Conservation (phyloP, 345 rosid species). For the thale cress (Arabidopsis thaliana) region DNA sequence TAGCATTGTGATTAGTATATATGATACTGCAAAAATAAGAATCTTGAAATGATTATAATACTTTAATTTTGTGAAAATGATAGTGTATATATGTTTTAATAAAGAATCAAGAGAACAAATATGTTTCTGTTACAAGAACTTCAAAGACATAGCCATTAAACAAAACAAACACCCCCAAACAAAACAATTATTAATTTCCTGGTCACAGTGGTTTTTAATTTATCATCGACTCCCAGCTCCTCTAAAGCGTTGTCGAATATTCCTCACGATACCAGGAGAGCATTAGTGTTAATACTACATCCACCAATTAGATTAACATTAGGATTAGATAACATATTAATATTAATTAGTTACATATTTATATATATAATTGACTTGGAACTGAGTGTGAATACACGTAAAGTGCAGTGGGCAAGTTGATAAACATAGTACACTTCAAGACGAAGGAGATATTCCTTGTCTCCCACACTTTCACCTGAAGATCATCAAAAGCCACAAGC, state of each 20-base stretch:
- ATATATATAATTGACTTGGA: conserved; percentile 33
- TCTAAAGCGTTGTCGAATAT: conserved; percentile 7
- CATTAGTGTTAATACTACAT: conserved; percentile 14
- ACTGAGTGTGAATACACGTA: conserved; percentile 36
- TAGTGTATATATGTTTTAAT: background rate
- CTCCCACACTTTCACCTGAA: conserved; percentile 47
- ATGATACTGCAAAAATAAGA: no score
- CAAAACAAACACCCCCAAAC: background rate
- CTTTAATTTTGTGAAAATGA: no score
- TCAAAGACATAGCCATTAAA: background rate
- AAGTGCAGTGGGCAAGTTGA: conserved; percentile 42
- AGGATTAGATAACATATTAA: background rate
- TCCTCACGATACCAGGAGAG: conserved; percentile 3
- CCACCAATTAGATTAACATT: conserved; percentile 20
- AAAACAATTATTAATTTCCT: background rate
- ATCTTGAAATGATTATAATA: no score
- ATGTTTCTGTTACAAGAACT: background rate
- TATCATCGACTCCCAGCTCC: conserved; percentile 1
- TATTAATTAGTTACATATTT: background rate
- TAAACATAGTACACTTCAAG: conserved; percentile 44
- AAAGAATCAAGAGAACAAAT: background rate
- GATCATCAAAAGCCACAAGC: conserved; percentile 39
- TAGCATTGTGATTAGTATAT: no score
- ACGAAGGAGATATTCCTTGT: conserved; percentile 40
- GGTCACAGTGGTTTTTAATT: background rate